Evolutionary conservation across 768 basidiomycete species (phyloP).

Genomic region (Agaricus sinodeliciosus): DNA sequence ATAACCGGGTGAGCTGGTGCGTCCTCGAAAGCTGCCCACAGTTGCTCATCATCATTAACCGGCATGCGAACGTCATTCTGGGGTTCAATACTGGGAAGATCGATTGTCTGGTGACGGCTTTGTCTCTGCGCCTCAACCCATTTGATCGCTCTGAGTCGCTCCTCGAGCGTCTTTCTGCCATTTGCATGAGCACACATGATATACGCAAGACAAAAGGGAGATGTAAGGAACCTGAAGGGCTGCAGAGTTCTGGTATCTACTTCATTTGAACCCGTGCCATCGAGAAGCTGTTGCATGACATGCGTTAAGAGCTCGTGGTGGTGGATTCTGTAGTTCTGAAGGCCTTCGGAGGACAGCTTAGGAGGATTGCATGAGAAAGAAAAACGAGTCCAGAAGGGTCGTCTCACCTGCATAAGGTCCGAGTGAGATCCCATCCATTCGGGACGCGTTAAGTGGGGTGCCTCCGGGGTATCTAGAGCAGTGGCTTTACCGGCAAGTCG

Average conservation of each 20-base stretch:
- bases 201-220: background rate
- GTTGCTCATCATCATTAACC: background rate
- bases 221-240: background rate
- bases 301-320: background rate
- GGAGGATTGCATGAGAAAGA: background rate
- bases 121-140: background rate
- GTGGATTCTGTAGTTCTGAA: background rate
- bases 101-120: slow-evolving; percentile 10
- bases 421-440: slow-evolving; percentile 2
- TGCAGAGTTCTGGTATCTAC: slow-evolving; percentile 1
- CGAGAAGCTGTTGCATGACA: slow-evolving; percentile 7
- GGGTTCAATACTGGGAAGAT: background rate
- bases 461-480: background rate
- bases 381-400: too few species aligned
- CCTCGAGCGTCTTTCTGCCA: slow-evolving; percentile 4
- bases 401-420: background rate
- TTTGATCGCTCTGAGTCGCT: slow-evolving; percentile 7
- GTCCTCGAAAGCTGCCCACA: background rate
- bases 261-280: background rate
- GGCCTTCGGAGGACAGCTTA: background rate
- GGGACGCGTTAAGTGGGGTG: background rate
- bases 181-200: too few species aligned
- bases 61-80: background rate
- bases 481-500: background rate
- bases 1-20: background rate